phyloP scores from a whole-genome alignment of 2,329 filamentous ascomycete genomes.

The Diplodia intermedia region DNA sequence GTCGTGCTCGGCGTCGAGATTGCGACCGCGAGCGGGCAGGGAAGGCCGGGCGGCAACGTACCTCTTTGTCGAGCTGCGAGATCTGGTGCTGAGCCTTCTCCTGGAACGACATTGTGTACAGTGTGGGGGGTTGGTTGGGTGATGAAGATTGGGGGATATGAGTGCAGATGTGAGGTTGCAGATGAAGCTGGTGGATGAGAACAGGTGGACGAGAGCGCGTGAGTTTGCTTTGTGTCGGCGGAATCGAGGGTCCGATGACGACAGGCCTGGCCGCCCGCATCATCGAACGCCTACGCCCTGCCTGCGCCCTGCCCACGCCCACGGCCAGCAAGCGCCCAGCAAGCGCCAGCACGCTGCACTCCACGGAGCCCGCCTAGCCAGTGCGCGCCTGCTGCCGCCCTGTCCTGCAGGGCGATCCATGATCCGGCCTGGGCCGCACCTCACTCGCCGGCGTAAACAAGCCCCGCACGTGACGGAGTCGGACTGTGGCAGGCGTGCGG shows the following conservation, averaged over 20 bases:
- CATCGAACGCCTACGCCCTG: background rate
- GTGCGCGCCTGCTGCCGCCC: background rate
- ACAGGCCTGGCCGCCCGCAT: constrained; percentile 5
- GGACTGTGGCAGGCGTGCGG: constrained; percentile 4
- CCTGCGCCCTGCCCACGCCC: background rate
- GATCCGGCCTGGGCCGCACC: background rate
- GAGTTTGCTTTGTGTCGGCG: constrained; percentile 27
- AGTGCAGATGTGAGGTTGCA: constrained; percentile 2
- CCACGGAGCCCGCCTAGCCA: background rate
- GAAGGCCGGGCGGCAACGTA: constrained; percentile 52
- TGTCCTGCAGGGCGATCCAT: constrained; percentile 19
- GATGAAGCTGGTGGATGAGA: constrained; percentile 21
- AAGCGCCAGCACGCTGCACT: background rate
- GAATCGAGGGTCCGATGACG: constrained; percentile 30
- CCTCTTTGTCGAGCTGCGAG: constrained; percentile 82
- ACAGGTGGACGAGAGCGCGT: constrained; percentile 26
- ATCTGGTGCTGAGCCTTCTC: constrained; percentile 79
- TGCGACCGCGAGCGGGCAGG: constrained; percentile 23
- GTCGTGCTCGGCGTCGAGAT: constrained; percentile 15
- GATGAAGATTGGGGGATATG: constrained; percentile 22
- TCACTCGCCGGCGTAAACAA: constrained; percentile 17
- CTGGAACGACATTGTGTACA: constrained; percentile 72
- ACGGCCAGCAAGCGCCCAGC: background rate
- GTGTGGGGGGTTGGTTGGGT: constrained; percentile 24
- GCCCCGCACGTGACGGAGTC: constrained; percentile 19